A percentile compares a stretch with the other conserved stretches of the same genome.
These are phyloP conservation scores for Globisporangium solare DNA, from an alignment of 352 stramenopile genomes.

Conservation along the genomic window DNA sequence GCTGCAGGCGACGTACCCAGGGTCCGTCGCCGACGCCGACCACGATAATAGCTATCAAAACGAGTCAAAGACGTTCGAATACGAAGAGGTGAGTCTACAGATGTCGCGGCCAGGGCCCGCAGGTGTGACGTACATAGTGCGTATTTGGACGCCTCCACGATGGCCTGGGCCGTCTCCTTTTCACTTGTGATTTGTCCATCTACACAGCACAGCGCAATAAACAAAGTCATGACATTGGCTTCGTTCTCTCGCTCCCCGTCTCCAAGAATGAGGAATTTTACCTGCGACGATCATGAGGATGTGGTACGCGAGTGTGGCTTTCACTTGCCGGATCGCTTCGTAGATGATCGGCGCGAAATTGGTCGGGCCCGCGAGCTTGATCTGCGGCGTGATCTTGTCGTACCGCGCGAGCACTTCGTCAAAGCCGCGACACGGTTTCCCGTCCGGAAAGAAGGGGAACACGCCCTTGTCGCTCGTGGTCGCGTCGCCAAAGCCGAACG, in stretches of 20 bases:
- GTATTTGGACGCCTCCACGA: conserved; percentile 66
- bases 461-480: conserved; percentile 45
- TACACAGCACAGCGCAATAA: conserved; percentile 1
- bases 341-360: conserved; percentile 83
- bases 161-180: conserved; percentile 59
- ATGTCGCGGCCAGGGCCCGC: not conserved
- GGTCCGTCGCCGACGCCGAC: conserved; percentile 74
- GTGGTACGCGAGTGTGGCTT: conserved; percentile 43
- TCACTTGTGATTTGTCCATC: conserved; percentile 69
- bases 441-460: conserved; percentile 43
- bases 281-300: conserved; percentile 74
- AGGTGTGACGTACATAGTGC: conserved; percentile 46
- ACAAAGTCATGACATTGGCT: not conserved
- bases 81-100: no score
- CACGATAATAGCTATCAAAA: conserved; percentile 54
- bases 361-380: conserved; percentile 54
- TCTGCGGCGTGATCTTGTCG: conserved; percentile 36
- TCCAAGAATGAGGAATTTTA: conserved; percentile 1
- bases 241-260: no score
- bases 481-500: conserved; percentile 70
- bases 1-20: conserved; percentile 27
- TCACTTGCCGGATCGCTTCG: conserved; percentile 54
- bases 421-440: conserved; percentile 44
- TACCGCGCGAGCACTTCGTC: conserved; percentile 52
- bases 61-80: no score